Base-by-base conservation (phyloP, 495 filamentous ascomycete species). In the Achaetomiella virescens region DNA sequence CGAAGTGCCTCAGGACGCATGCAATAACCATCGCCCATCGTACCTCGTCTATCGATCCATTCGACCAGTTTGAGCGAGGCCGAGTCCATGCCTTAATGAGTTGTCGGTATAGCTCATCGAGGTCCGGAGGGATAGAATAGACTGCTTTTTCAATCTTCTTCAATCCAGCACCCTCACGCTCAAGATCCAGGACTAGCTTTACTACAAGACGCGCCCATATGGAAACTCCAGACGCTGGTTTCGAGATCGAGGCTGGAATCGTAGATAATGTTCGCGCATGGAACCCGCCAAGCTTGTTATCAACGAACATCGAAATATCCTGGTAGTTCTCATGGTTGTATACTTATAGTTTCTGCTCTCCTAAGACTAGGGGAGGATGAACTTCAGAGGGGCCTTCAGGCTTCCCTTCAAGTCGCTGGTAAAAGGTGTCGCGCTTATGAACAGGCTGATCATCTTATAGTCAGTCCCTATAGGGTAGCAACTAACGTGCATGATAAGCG, bases 161-260 rank as follows among this genome's bases (percentile, higher is more conserved):
- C 17, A 54, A 8, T 6, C 43, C 33, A 0, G 18, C 22, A 1
- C 67, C 65, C 4, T 67, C 44, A 2, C 50, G 43, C 12, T 63
- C 44, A 10, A 62, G 33, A 43, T 58, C 20, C 51, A 61, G 25
- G 40, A 62, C 47, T 20, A 14, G 51, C 40, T 59, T 49, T 52
- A 65, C 48, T 11, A 71, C 66, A 10, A 73, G 65, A 15, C 58
- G 60, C 3, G 61, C 68, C 70, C 71, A 74, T 20, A 62, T 48
- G 54, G 72, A 74, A 14, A 66, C 58, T 24, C 69, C 69, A 1
- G 21, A 42, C 4, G 70, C 68, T 31, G 48, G 50, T 47, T 61
- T 38, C 18, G 55, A 62, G 48, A 75, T 71, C 20, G 57, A 41
- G 27, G 55, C 53, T 17, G 48, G 25, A 33, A 66, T 36, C 0